These are phyloP conservation scores for Pelargonium hybrid DNA, from an alignment of 441 rosid species.

Conservation along the genomic window DNA sequence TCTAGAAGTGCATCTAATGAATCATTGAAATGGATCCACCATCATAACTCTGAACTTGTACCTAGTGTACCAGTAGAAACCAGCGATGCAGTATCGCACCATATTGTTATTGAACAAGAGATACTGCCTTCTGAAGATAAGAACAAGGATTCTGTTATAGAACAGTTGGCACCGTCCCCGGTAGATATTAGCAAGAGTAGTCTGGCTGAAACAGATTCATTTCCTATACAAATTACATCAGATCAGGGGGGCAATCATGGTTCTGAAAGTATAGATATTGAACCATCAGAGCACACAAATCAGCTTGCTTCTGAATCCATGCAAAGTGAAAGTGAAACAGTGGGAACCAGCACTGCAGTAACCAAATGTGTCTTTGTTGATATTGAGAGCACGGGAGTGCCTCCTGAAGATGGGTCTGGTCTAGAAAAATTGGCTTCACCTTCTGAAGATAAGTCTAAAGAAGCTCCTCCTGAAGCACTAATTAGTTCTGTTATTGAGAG, in stretches of 20 bases:
- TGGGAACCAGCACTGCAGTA: not conserved
- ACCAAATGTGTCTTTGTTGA: slow-evolving; percentile 3
- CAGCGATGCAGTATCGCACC: not conserved
- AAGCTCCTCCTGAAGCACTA: slow-evolving; percentile 16
- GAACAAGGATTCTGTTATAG: slow-evolving; percentile 20
- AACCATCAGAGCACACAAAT: slow-evolving; percentile 16
- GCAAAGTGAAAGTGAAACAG: slow-evolving; percentile 6
- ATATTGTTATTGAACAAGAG: slow-evolving; percentile 1
- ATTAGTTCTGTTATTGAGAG: slow-evolving; percentile 18
- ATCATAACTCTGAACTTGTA: slow-evolving; percentile 5
- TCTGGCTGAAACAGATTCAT: slow-evolving; percentile 15
- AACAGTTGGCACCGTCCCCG: slow-evolving; percentile 25
- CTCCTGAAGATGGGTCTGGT: slow-evolving; percentile 18
- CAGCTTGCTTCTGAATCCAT: slow-evolving; percentile 5
- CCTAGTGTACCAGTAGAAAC: not conserved
- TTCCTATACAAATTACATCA: slow-evolving; percentile 20
- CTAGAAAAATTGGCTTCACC: slow-evolving; percentile 14
- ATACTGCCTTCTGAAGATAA: slow-evolving; percentile 15
- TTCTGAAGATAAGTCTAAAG: slow-evolving; percentile 18
- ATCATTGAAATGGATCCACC: slow-evolving; percentile 16
- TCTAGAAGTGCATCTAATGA: slow-evolving; percentile 17
- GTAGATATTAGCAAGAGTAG: slow-evolving; percentile 12
- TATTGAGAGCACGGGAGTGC: slow-evolving; percentile 21
- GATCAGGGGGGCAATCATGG: slow-evolving; percentile 20
- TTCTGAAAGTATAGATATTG: slow-evolving; percentile 17